Evolutionary conservation across 192 early-diverging fungal species (phyloP).

Genomic region (Coemansia sp.): DNA sequence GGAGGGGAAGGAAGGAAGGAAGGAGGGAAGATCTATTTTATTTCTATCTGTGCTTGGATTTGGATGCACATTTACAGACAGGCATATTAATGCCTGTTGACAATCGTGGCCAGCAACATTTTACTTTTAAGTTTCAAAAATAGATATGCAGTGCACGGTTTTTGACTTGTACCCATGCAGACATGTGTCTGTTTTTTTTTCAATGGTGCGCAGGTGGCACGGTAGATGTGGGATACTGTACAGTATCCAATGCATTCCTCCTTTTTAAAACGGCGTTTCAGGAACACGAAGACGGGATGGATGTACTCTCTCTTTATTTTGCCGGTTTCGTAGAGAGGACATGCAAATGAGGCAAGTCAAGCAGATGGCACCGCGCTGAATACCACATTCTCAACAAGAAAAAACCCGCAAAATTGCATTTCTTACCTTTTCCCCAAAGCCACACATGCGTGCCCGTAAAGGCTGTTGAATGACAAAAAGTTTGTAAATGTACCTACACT

Average conservation of each 20-base stretch:
- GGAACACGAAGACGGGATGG: not conserved
- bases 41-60: no score
- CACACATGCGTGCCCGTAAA: slow-evolving; percentile 63
- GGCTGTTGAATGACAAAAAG: slow-evolving; percentile 65
- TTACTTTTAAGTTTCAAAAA: no score
- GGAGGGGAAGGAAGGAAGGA: no score
- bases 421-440: slow-evolving; percentile 65
- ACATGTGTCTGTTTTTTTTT: not conserved
- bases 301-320: not conserved
- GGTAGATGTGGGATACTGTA: not conserved
- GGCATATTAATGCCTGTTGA: no score
- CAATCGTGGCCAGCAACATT: no score
- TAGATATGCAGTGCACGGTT: not conserved
- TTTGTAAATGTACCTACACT: slow-evolving; percentile 54
- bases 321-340: no score
- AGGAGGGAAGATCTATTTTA: no score
- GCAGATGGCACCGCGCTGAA: no score
- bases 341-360: no score
- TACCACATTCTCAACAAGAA: no score
- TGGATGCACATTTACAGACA: no score
- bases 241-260: not conserved
- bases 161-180: not conserved
- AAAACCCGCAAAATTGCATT: not conserved
- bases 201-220: not conserved
- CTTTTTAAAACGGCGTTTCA: not conserved